Conservation (phyloP, 2,329 filamentous ascomycete genomes). For the Sarocladium brachiariae region DNA sequence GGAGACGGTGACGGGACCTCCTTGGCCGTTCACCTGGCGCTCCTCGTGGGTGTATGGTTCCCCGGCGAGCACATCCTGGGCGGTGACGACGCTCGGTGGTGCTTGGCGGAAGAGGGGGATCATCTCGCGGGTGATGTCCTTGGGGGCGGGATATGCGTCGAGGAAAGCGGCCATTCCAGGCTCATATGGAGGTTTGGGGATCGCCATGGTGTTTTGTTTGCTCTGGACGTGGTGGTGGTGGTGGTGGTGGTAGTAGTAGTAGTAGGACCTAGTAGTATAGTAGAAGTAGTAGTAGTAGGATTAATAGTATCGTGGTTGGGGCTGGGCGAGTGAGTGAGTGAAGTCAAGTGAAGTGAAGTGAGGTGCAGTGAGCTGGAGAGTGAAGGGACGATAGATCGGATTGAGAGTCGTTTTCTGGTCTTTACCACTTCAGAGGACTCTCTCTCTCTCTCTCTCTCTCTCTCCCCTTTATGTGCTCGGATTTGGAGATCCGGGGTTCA, state of each 20-base stretch:
- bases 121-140: constrained; percentile 14
- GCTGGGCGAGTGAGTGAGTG: too few relatives aligned
- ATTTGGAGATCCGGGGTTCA: constrained; percentile 5
- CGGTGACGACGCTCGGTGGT: constrained; percentile 11
- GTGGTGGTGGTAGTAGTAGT: background rate
- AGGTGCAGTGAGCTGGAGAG: too few relatives aligned
- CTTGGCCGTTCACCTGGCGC: constrained; percentile 13
- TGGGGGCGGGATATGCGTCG: constrained; percentile 11
- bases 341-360: too few relatives aligned
- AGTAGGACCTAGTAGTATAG: background rate
- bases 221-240: constrained; percentile 9
- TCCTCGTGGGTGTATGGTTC: constrained; percentile 18
- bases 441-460: too few relatives aligned
- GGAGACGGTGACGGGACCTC: constrained; percentile 16
- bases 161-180: constrained; percentile 16
- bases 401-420: too few relatives aligned
- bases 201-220: constrained; percentile 9
- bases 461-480: background rate
- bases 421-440: too few relatives aligned
- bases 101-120: constrained; percentile 14
- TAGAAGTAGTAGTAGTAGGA: too few relatives aligned
- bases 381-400: too few relatives aligned
- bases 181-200: constrained; percentile 16
- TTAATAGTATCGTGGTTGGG: too few relatives aligned
- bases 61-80: constrained; percentile 13